phyloP scores from a whole-genome alignment of 768 basidiomycete genomes.

The Trametes coccinea region DNA sequence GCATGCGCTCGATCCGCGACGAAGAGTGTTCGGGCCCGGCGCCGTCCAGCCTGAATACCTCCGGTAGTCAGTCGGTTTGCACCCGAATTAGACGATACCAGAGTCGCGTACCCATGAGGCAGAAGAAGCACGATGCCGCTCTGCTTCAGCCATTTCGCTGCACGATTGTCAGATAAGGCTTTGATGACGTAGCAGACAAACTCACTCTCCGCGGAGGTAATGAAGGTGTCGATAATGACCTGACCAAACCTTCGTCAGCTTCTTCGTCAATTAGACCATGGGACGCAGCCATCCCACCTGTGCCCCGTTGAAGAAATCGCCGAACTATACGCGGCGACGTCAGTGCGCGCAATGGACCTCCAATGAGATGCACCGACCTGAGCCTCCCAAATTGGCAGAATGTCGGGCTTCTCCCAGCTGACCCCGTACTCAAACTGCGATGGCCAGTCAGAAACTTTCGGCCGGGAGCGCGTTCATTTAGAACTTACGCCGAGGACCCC shows the following conservation, averaged over 20 bases:
- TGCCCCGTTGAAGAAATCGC: slow-evolving; percentile 92
- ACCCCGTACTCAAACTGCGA: slow-evolving; percentile 84
- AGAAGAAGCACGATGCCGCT: slow-evolving; percentile 84
- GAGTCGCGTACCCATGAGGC: slow-evolving; percentile 63
- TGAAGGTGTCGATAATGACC: slow-evolving; percentile 87
- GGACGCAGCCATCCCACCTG: slow-evolving; percentile 43
- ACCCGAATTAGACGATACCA: neutral
- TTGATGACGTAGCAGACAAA: slow-evolving; percentile 10
- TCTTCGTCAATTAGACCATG: neutral
- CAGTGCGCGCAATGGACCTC: neutral
- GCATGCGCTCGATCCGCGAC: slow-evolving; percentile 82
- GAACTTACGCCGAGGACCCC: slow-evolving; percentile 80
- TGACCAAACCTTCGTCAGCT: slow-evolving; percentile 30
- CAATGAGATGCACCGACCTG: slow-evolving; percentile 50
- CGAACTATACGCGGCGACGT: slow-evolving; percentile 52
- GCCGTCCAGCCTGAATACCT: slow-evolving; percentile 59
- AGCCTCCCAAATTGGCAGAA: slow-evolving; percentile 91
- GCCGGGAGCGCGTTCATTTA: neutral
- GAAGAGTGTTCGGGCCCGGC: slow-evolving; percentile 95
- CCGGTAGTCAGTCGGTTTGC: neutral
- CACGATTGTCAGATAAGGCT: slow-evolving; percentile 2
- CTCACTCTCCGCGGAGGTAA: slow-evolving; percentile 82
- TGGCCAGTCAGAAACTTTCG: slow-evolving; percentile 6
- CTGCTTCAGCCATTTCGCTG: slow-evolving; percentile 93
- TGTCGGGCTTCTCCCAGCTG: slow-evolving; percentile 82